Evolutionary conservation across 2,329 filamentous ascomycete genomes (phyloP), one percentile per base, ranked within the genome.

Genomic region (Fusarium napiforme): DNA sequence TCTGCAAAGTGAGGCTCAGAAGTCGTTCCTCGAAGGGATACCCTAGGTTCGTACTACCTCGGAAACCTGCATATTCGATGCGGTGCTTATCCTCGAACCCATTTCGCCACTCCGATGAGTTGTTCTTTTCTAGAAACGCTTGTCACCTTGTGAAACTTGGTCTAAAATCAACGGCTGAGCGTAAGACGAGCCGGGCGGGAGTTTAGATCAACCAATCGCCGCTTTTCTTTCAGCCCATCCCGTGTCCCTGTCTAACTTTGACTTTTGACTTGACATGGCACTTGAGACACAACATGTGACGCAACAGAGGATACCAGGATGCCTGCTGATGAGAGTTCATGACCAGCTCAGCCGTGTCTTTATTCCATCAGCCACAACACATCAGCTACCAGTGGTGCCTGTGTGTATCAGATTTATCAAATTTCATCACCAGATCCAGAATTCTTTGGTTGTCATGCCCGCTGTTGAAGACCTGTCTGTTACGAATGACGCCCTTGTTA

Each of bases 261-360:
- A n/a, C 49, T 66, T 50, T 55, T 32, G 37, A 42, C 42, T 40
- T 56, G 60, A 47, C 46, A 32, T 65, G 49, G 32, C 37, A 43
- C 49, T 55, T 34, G 36, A 43, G 42, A 42, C 52, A 64, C 52
- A 58, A 19, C 71, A 72, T 74, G 71, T 73, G 71, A 73, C 58
- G 67, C 62, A 73, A 64, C 23, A 57, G 61, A 42, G 26, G 23
- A 36, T 50, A n/a, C 30, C 6, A 49, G 42, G 36, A 36, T 56
- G 55, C 64, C 71, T 62, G 71, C 62, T 73, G 71, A 73, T 67
- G 34, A 46, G 45, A 61, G 55, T 72, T 69, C 67, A 69, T 73
- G 71, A 69, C 63, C 49, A 23, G 11, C 67, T 43, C 52, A 61
- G 71, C 59, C 59, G 67, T 52, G 39, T 30, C 55, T 56, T 65